Base-by-base conservation (phyloP, 257 asterid species). In the Solanum tarijense region DNA sequence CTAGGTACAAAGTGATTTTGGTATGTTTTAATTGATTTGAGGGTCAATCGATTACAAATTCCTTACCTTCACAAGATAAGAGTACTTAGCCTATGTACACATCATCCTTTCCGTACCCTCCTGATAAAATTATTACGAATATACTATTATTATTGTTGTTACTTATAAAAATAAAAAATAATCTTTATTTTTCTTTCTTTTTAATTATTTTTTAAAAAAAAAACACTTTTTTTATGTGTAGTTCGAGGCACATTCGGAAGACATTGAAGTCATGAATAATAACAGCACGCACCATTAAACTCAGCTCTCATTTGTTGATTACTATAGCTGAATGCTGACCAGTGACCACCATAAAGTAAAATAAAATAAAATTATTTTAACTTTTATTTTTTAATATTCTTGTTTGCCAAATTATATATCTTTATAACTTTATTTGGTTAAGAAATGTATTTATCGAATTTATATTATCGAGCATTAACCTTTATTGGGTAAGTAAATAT, bases 171-270 rank as follows among this genome's bases (percentile, higher is more conserved):
- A 58, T 2, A 21, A 10, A 65, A 20, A 58, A 58, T 2, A 21
- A 58, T 58, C 5, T 58, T 21, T 8, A 8, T 9, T 60, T 60
- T 11, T 65, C 1, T 25, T 5, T 66, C 2, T 66, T 5, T 10
- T 10, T 0, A 9, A 21, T 58, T 7, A 0, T 8, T 20, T 58
- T 7, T 58, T 14, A 5, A 14, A 41, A 39, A 39, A 39, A 39
- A 3, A 41, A 43, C 5, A 5, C 1, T 13, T 46, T 4, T 29
- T 60, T 27, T 34, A 34, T 39, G 89, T 74, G 89, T 43, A 83
- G 52, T 87, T 87, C 91, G 84, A 89, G 88, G 87, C 27, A 34
- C 29, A 62, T 75, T 32, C 84, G 68, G 72, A 87, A 89, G 84
- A 16, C 85, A 60, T 34, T 14, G 38, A 87, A 76, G 88, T 66